Evolutionary conservation across 257 asterid species (phyloP).

Genomic region (Haberlea rhodopensis): DNA sequence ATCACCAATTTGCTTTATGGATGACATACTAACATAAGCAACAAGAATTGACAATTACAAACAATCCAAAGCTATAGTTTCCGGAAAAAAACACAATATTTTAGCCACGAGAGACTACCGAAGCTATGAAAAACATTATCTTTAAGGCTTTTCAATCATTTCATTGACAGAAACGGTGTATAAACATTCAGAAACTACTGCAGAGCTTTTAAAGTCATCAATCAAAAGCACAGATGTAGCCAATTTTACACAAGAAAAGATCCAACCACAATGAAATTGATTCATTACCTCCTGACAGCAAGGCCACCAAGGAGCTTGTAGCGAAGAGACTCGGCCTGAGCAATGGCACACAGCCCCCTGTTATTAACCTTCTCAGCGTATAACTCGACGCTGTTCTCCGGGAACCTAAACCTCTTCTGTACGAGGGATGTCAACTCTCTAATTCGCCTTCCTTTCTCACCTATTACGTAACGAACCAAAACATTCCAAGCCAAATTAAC

Average conservation of each 20-base stretch:
- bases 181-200: too few species aligned
- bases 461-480: constrained; percentile 25
- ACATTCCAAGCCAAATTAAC: neutral
- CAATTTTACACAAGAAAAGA: neutral
- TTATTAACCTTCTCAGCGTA: constrained; percentile 60
- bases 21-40: constrained; percentile 25
- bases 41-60: neutral
- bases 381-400: constrained; percentile 56
- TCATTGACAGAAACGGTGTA: too few species aligned
- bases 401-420: constrained; percentile 62
- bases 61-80: neutral
- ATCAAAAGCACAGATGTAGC: neutral
- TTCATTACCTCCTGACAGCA: constrained; percentile 43
- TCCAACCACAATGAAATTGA: neutral
- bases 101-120: neutral
- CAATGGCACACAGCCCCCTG: constrained; percentile 58
- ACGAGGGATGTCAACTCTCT: constrained; percentile 65
- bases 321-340: constrained; percentile 51
- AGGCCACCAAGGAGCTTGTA: constrained; percentile 61
- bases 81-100: neutral
- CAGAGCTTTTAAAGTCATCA: neutral
- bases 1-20: constrained; percentile 34
- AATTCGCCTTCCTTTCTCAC: constrained; percentile 69
- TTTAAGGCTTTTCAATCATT: neutral
- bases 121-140: neutral